Evolutionary conservation across 768 basidiomycete species (phyloP).

Genomic region (Sistotremastrum suecicum): DNA sequence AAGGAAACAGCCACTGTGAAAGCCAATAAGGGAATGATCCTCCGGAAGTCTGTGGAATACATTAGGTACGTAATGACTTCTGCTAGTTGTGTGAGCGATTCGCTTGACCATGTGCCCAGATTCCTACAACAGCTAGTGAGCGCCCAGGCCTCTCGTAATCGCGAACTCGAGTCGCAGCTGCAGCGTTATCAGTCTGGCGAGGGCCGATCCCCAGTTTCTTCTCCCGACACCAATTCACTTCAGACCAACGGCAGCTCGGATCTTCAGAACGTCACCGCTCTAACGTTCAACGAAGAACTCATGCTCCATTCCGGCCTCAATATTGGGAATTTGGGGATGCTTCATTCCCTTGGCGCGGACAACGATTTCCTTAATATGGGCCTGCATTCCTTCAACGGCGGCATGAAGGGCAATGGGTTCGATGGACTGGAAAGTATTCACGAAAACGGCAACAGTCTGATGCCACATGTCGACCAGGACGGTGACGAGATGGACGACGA

Average conservation of each 20-base stretch:
- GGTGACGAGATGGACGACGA: too few species aligned
- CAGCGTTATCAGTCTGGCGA: conserved; percentile 24
- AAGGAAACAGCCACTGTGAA: conserved; percentile 43
- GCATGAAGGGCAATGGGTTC: too few species aligned
- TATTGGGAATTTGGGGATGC: too few species aligned
- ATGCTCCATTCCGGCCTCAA: too few species aligned
- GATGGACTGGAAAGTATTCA: too few species aligned
- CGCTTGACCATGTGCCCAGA: conserved; percentile 13
- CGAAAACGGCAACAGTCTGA: too few species aligned
- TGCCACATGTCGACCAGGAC: too few species aligned
- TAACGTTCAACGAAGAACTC: too few species aligned
- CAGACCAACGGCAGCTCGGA: not conserved
- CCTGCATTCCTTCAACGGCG: too few species aligned
- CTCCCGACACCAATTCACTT: not conserved
- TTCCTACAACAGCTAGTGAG: conserved; percentile 80
- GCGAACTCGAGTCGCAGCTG: conserved; percentile 66
- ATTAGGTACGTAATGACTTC: conserved; percentile 25
- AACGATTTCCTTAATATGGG: too few species aligned
- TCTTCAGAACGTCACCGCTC: too few species aligned
- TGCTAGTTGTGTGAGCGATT: not conserved
- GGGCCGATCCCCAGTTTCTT: not conserved
- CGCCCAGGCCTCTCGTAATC: conserved; percentile 62
- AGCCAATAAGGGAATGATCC: conserved; percentile 91
- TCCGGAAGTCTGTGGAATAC: conserved; percentile 71
- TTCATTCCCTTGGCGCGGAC: too few species aligned